phyloP scores from a whole-genome alignment of 164 flowering plant species.

The Umbellularia californica region DNA sequence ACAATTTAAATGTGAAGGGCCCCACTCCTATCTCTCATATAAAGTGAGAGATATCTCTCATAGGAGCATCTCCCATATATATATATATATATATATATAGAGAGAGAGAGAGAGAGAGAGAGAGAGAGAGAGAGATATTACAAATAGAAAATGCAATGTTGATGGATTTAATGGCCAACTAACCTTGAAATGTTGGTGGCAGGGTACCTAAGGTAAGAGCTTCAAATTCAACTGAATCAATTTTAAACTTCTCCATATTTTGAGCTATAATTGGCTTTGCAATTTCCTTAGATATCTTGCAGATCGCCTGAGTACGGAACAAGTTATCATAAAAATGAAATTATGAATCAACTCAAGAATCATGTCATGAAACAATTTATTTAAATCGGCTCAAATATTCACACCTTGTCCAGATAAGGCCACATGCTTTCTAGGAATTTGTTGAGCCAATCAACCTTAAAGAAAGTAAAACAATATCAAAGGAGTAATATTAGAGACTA shows the following conservation, averaged over 20 bases:
- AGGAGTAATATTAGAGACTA: slow-evolving; percentile 2
- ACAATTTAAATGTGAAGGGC: too few species aligned
- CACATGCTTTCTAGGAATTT: slow-evolving; percentile 74
- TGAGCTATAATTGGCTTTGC: slow-evolving; percentile 96
- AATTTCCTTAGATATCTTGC: slow-evolving; percentile 71
- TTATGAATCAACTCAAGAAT: background rate
- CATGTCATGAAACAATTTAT: background rate
- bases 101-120: too few species aligned
- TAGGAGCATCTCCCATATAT: too few species aligned
- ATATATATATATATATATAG: too few species aligned
- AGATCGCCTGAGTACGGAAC: slow-evolving; percentile 62
- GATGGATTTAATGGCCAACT: slow-evolving; percentile 4
- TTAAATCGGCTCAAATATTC: background rate
- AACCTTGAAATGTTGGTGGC: slow-evolving; percentile 97
- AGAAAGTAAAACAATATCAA: background rate
- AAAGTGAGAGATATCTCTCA: too few species aligned
- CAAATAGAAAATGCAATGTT: background rate
- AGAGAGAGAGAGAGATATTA: too few species aligned
- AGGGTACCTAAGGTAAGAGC: slow-evolving; percentile 70
- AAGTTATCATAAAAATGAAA: background rate
- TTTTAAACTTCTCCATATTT: slow-evolving; percentile 87
- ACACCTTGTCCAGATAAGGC: slow-evolving; percentile 96
- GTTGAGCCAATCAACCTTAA: slow-evolving; percentile 98
- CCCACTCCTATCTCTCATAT: too few species aligned
- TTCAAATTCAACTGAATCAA: slow-evolving; percentile 91